Evolutionary conservation across 305 asterid species (phyloP).

Genomic region (Solanum hybrid): DNA sequence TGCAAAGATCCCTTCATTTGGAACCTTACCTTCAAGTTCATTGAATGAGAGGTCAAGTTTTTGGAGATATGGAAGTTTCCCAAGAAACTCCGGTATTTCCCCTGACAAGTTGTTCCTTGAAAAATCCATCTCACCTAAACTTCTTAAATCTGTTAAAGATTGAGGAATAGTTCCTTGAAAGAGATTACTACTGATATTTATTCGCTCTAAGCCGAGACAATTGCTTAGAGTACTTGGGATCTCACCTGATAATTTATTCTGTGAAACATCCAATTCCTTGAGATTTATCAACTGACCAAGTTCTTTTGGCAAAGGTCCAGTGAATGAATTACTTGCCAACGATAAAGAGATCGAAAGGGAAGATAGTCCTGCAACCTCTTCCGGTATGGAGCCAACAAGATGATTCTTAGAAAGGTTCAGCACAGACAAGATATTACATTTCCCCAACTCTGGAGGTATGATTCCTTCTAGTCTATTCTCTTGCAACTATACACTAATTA

Average conservation of each 20-base stretch:
- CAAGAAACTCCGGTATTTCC: slow-evolving; percentile 15
- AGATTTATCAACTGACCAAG: slow-evolving; percentile 20
- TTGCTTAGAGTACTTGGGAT: slow-evolving; percentile 19
- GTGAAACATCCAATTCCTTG: slow-evolving; percentile 14
- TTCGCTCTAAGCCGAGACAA: slow-evolving; percentile 16
- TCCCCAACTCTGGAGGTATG: slow-evolving; percentile 20
- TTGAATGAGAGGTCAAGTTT: slow-evolving; percentile 29
- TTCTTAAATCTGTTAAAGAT: slow-evolving; percentile 12
- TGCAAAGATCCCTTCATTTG: slow-evolving; percentile 22
- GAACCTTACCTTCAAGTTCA: slow-evolving; percentile 23
- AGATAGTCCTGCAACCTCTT: neutral
- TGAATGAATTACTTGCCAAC: slow-evolving; percentile 6
- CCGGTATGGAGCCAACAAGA: neutral
- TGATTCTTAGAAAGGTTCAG: slow-evolving; percentile 18
- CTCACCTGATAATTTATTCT: slow-evolving; percentile 20
- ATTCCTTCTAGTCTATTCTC: slow-evolving; percentile 17
- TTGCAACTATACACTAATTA: slow-evolving; percentile 3
- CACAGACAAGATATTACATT: slow-evolving; percentile 6
- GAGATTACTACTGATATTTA: slow-evolving; percentile 10
- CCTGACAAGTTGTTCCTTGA: slow-evolving; percentile 27
- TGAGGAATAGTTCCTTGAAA: slow-evolving; percentile 21
- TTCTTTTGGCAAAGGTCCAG: slow-evolving; percentile 18
- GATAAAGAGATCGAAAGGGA: neutral
- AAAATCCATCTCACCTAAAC: slow-evolving; percentile 16
- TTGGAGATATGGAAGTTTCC: slow-evolving; percentile 12